Evolutionary conservation across 169 alveolate species (phyloP).

Genomic region (Cystoisospora suis): DNA sequence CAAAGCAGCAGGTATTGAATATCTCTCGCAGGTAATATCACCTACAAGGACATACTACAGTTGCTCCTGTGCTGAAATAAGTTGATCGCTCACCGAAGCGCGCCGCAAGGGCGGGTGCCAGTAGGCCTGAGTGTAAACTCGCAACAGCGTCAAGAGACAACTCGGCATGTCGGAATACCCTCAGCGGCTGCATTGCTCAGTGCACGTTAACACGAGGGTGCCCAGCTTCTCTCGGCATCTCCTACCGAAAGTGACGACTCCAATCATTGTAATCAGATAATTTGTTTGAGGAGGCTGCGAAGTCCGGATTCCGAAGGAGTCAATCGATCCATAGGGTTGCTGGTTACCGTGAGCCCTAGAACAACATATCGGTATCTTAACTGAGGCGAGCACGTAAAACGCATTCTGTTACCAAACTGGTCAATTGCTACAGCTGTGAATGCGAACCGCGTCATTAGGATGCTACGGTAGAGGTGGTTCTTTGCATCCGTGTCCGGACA

Average conservation of each 20-base stretch:
- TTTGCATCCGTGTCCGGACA: neutral
- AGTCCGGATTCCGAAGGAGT: neutral
- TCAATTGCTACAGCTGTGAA: constrained; percentile 54
- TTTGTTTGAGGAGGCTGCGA: constrained; percentile 62
- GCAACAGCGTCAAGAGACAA: neutral
- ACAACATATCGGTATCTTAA: no score
- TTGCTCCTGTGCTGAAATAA: neutral
- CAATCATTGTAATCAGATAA: constrained; percentile 32
- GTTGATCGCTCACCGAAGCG: neutral
- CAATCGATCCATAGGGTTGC: neutral
- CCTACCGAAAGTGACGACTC: constrained; percentile 54
- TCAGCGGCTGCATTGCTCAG: constrained; percentile 56
- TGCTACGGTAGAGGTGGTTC: constrained; percentile 1
- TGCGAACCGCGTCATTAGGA: constrained; percentile 60
- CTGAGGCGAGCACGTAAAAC: no score
- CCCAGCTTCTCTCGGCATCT: no score
- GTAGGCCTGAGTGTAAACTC: neutral
- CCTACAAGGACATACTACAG: neutral
- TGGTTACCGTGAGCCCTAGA: constrained; percentile 55
- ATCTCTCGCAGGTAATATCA: constrained; percentile 48
- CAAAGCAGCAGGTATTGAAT: constrained; percentile 49
- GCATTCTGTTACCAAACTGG: constrained; percentile 25
- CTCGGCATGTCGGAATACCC: constrained; percentile 28
- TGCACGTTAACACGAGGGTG: no score
- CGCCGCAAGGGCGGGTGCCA: constrained; percentile 10